Base-by-base conservation (phyloP, 169 alveolate species). In the Eimeria tenella region DNA sequence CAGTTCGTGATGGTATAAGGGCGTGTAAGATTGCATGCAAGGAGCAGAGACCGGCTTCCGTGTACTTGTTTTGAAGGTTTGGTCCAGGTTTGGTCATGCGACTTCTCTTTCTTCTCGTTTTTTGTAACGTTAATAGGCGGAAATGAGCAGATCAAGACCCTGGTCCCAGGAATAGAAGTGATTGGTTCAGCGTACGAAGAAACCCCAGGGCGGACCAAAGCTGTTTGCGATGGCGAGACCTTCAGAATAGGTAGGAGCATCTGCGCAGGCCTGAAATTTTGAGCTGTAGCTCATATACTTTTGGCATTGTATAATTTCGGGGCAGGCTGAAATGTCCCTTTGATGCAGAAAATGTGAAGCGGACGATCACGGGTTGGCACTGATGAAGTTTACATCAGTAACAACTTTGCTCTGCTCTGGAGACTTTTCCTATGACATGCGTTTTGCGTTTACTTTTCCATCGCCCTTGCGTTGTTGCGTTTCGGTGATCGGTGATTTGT, bases 141-240 rank as follows among this genome's bases (percentile, higher is more conserved):
- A n/a, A 98, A 98, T 84, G 87, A 58, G 70, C 95, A 95, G 74
- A 90, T 98, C 55, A 94, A 90, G 89, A 90, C 92, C 52, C 60
- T 81, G 93, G 96, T 92, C 52, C 98, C 98, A 17, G 96, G 94
- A 10, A 91, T 98, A 4, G 95, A 97, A 62, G 96, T 98, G 1
- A 94, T 96, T 9, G 99, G 99, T 31, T 98, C 99, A 13, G 95
- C 97, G n/a, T 94, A 96, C 82, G 99, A 98, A 91, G 50, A 93
- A 25, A 97, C 98, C 13, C 99, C 99, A 5, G 99, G 98, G 4
- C 96, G 97, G 75, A 98, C 97, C 74, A 84, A 95, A 65, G 96
- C 96, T 6, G 97, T 98, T 5, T 70, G 92, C 21, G 98, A 97
- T 91, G 97, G 97, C 25, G 98, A 97, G 53, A 58, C 81, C 55